Evolutionary conservation across 2,329 filamentous ascomycete genomes (phyloP), one percentile per base, ranked within the genome.

Genomic region (Bretziella fagacearum): DNA sequence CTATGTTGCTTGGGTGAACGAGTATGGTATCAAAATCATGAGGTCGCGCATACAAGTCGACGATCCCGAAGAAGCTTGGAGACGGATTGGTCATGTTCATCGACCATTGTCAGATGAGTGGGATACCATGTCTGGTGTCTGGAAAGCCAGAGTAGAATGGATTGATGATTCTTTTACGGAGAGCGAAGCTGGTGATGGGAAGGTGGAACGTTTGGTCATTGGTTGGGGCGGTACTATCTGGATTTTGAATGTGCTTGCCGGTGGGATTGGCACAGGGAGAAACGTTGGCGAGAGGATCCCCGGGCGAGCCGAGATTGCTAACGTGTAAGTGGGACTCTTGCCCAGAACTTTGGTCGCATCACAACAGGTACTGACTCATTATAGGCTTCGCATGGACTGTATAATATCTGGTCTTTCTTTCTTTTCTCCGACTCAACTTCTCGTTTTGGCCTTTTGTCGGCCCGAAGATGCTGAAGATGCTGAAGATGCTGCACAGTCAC

Each of bases 11-110:
- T 98, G 91, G 91, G 72, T 93, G 33, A 98, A 96, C 57, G 91
- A 98, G 62, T 81, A 93, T 56, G 91, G 91, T 3, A 93, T 96
- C 59, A 95, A 95, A 60, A 91, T 98, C 51, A 96, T 96, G 87
- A 77, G 91, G 30, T 85, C 85, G 3, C 77, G 87, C 54, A 69
- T 95, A 4, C 84, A 93, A 4, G 81, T 93, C 56, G 44, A 41
- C 15, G 40, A 46, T 22, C 66, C 72, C 1, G 87, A 95, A 13
- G 79, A 81, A 53, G 84, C 87, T 2, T 98, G 93, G 93, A 93
- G 91, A 61, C 74, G 89, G 7, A 84, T 98, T 52, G 87, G 84
- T 20, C 89, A 96, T 58, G 80, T 93, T 51, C 86, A 93, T 58
- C 76, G 86, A 36, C 91, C 91, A 2, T 83, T 85, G 56, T 82